Base-by-base conservation (phyloP, 176 grass and related monocot species). In the Themeda triandra region DNA sequence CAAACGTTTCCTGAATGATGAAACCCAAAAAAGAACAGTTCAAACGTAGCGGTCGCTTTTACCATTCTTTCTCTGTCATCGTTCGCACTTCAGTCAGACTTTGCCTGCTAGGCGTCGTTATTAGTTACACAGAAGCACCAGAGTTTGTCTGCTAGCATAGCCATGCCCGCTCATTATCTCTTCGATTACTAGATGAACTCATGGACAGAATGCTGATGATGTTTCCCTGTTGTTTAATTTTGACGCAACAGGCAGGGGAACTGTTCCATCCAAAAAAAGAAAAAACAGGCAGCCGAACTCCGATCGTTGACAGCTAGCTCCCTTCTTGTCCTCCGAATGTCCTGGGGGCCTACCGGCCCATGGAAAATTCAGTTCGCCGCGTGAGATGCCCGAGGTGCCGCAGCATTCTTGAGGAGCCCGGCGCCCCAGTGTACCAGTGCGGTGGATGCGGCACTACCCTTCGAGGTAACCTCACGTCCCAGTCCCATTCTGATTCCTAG, bases 381-480 rank as follows among this genome's bases (percentile, higher is more conserved):
- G 96, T 99, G 19, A 91, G 82, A 79, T 99, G 96, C 67, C 96
- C 96, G 5, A 96, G 46, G 73, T 99, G 96, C 81, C 8, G 5
- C 17, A 62, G 81, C 5, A 0, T 96, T 48, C 96, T 99, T 10
- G 56, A 89, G 48, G 96, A 99, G 71, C 84, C 87, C 59, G 23
- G 58, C 17, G 83, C 75, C 13, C 93, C 96, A 0, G 83, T 96
- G 17, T 99, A 99, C 88, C 84, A 73, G n/a, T 99, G 96, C 86
- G 96, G 96, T 14, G 91, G 81, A 75, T 99, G 96, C 58, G 81
- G 69, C 53, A 28, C 86, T 4, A 94, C 11, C 21, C 96, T 99
- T 25, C 80, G 84, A 94, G 89, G 96, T 99, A 93, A 86, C 46
- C 58, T 56, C 39, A 31, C 6, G 17, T 18, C 0, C 8, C 0